Base-by-base conservation (phyloP, 225 moss, liverwort and hornwort species). In the Pseudoscleropodium purum region DNA sequence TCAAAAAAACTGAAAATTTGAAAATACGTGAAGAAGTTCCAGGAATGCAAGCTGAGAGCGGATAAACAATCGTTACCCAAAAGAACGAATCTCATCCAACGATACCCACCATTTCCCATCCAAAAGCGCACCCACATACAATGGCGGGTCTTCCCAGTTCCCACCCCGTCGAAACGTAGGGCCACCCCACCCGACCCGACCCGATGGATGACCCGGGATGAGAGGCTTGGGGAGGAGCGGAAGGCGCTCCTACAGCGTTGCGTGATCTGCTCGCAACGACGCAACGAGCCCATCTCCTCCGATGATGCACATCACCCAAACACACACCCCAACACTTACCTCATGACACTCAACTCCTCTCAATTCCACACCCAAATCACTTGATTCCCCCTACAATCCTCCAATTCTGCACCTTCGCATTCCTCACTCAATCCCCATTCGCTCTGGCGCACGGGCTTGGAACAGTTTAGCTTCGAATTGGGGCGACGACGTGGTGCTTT, bases 201-300 rank as follows among this genome's bases (percentile, higher is more conserved):
- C 59, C 64, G 83, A 10, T 70, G 78, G 60, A 61, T 19, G 78
- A 64, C 62, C 68, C 31, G 83, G 86, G 86, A 86, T 86, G 84
- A 89, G 89, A 89, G 89, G 84, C 75, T 84, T n/a, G 75, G 83
- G 83, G 78, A 90, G 86, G 84, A 92, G 92, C 86, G 88, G 90
- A 89, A 90, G 92, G 92, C 88, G 86, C 86, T 88, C 83, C 83
- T 83, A 67, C 86, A 92, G 79, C 65, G 92, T 73, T 86, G 88
- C 90, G 80, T 92, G 90, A 92, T 92, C 92, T 88, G 86, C 26
- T 90, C 43, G 51, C 80, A 34, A 66, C 43, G 62, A 56, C 75
- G 52, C 63, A 34, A 67, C 47, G 63, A 65, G 54, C 62, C 61
- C 82, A 82, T 36, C 83, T 76, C 73, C 70, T 60, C 69, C 41